A percentile compares a stretch with the other conserved stretches of the same genome.
Conservation (phyloP, 2,329 filamentous ascomycete genomes). For the Aspergillus sp. region DNA sequence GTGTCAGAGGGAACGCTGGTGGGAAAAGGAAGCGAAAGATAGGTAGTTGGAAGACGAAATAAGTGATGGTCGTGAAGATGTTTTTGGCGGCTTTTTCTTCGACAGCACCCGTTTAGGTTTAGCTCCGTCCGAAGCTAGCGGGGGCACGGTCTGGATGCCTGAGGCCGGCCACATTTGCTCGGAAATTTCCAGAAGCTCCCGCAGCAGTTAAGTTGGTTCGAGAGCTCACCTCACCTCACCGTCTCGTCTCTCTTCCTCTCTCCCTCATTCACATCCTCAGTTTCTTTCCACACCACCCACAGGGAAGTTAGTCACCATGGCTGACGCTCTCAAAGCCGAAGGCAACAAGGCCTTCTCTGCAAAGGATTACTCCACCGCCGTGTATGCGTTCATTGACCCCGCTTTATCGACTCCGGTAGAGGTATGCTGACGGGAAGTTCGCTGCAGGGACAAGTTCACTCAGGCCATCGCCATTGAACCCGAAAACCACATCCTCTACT, state of each 20-base stretch:
- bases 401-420: constrained; percentile 14
- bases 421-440: not conserved
- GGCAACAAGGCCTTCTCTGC: constrained; percentile 98
- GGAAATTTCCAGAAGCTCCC: constrained; percentile 48
- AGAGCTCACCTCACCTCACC: constrained; percentile 10
- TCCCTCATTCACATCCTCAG: constrained; percentile 1
- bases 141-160: constrained; percentile 21
- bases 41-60: not conserved
- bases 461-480: constrained; percentile 87
- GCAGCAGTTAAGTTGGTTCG: constrained; percentile 11
- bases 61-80: constrained; percentile 14
- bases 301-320: constrained; percentile 48
- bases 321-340: constrained; percentile 86
- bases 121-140: constrained; percentile 16
- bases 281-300: not conserved
- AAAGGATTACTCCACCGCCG: constrained; percentile 93
- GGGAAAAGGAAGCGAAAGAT: constrained; percentile 2
- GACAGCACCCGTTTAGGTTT: constrained; percentile 14
- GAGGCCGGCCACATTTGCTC: constrained; percentile 19
- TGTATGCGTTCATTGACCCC: constrained; percentile 63
- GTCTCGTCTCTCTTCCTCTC: constrained; percentile 5
- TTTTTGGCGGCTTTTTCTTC: constrained; percentile 28
- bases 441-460: constrained; percentile 80
- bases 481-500: constrained; percentile 93
- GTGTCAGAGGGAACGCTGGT: not conserved